Percentiles rank a stretch among this genome's conserved stretches.
These are phyloP conservation scores for Daldinia grandis DNA, from an alignment of 495 filamentous ascomycete species.

Conservation along the genomic window DNA sequence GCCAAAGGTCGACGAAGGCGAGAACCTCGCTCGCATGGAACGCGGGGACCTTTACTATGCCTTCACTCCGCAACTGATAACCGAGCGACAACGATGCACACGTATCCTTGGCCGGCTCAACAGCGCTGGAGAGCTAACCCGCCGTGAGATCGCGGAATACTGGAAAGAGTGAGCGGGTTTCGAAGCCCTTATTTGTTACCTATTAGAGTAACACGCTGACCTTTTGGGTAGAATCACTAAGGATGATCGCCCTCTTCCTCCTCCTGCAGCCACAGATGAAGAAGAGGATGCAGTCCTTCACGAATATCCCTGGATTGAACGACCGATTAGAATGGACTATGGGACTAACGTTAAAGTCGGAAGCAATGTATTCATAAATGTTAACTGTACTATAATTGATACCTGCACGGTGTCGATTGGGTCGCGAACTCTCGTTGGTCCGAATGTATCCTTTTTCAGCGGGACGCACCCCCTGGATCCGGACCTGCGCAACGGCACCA, in stretches of 20 bases:
- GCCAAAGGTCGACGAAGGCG: slow-evolving; percentile 6
- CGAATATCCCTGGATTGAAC: slow-evolving; percentile 7
- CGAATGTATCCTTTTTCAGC: slow-evolving; percentile 7
- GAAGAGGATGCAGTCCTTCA: slow-evolving; percentile 1
- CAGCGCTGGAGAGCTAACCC: slow-evolving; percentile 5
- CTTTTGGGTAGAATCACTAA: neutral
- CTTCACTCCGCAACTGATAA: slow-evolving; percentile 6
- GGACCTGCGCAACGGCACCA: slow-evolving; percentile 7
- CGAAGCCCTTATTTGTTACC: neutral
- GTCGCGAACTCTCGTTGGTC: neutral
- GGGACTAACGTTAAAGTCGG: slow-evolving; percentile 1
- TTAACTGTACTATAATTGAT: slow-evolving; percentile 4
- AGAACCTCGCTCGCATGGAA: slow-evolving; percentile 9
- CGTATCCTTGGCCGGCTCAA: slow-evolving; percentile 1
- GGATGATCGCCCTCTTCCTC: slow-evolving; percentile 5
- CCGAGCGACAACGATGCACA: neutral
- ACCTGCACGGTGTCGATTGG: slow-evolving; percentile 3
- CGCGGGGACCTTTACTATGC: slow-evolving; percentile 2
- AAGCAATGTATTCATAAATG: slow-evolving; percentile 8
- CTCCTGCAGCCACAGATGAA: slow-evolving; percentile 1
- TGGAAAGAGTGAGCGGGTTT: slow-evolving; percentile 1
- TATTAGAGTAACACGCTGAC: neutral
- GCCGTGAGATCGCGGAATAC: slow-evolving; percentile 2
- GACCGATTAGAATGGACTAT: slow-evolving; percentile 5
- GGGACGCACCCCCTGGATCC: slow-evolving; percentile 4